Percentiles rank a stretch among this genome's conserved stretches.
These are phyloP conservation scores for Trypanosoma lewisi DNA, from an alignment of 208 protist genomes.

Conservation along the genomic window DNA sequence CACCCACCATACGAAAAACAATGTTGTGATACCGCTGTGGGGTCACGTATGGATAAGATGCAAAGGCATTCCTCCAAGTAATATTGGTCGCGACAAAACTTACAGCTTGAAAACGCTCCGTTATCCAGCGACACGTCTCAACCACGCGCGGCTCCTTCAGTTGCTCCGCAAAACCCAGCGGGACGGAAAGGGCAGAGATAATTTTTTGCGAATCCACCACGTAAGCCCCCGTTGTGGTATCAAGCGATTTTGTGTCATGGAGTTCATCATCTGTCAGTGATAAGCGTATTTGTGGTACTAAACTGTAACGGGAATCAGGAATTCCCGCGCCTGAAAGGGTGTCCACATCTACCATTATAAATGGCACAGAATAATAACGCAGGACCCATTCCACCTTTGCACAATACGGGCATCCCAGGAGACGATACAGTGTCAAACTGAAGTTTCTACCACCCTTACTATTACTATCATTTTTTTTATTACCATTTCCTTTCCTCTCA, in stretches of 20 bases:
- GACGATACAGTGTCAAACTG: conserved; percentile 58
- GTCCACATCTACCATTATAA: conserved; percentile 62
- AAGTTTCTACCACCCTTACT: conserved; percentile 32
- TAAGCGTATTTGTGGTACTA: conserved; percentile 75
- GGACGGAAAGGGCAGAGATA: conserved; percentile 39
- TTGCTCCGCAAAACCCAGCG: conserved; percentile 52
- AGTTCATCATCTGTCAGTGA: conserved; percentile 17
- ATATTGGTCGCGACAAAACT: conserved; percentile 70
- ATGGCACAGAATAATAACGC: conserved; percentile 62
- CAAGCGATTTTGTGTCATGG: not conserved
- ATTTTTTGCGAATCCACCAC: conserved; percentile 72
- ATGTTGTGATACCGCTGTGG: conserved; percentile 53
- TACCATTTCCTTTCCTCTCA: conserved; percentile 2
- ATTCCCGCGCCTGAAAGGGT: conserved; percentile 63
- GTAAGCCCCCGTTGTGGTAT: conserved; percentile 29
- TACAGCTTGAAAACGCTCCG: conserved; percentile 60
- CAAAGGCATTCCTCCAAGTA: conserved; percentile 58
- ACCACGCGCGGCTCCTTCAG: conserved; percentile 41
- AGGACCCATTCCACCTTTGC: conserved; percentile 82
- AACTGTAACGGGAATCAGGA: conserved; percentile 56
- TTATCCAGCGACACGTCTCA: conserved; percentile 67
- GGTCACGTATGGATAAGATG: conserved; percentile 50
- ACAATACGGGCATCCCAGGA: conserved; percentile 84
- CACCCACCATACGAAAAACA: conserved; percentile 57
- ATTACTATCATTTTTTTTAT: conserved; percentile 9